These are phyloP conservation scores for Colletotrichum salicis DNA, from an alignment of 2,329 filamentous ascomycete genomes.

Conservation along the genomic window DNA sequence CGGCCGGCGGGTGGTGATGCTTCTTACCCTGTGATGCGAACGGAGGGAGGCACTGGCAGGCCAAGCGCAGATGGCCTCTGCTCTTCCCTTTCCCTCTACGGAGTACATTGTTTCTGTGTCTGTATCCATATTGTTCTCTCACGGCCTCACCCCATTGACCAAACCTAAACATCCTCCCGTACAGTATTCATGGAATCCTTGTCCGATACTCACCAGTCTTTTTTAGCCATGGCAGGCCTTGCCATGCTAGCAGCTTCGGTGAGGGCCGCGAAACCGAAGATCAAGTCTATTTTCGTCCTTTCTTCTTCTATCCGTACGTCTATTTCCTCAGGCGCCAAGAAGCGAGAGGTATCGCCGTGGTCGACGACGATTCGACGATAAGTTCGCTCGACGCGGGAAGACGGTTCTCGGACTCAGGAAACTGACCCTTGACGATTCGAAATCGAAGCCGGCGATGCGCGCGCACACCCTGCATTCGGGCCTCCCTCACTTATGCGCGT, in stretches of 20 bases:
- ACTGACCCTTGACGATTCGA: not conserved
- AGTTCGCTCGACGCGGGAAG: not conserved
- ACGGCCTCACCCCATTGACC: constrained; percentile 2
- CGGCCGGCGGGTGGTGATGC: not conserved
- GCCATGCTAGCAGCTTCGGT: constrained; percentile 9
- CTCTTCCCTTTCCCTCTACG: not conserved
- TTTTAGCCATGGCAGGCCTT: not conserved
- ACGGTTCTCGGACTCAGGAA: not conserved
- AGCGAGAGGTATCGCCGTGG: not conserved
- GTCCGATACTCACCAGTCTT: not conserved
- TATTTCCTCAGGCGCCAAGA: not conserved
- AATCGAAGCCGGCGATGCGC: not conserved
- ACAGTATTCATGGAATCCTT: constrained; percentile 8
- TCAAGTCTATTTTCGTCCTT: constrained; percentile 22
- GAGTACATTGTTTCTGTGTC: too few species aligned
- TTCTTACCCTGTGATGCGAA: not conserved
- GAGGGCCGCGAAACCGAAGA: constrained; percentile 21
- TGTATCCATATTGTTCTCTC: not conserved
- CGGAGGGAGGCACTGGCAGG: not conserved
- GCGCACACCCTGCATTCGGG: not conserved
- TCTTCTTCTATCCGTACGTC: not conserved
- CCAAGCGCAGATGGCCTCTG: not conserved
- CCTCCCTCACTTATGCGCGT: not conserved
- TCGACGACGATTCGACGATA: not conserved
- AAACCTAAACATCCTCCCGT: constrained; percentile 1